These are phyloP conservation scores for Trichoderma erinaceum DNA, from an alignment of 495 filamentous ascomycete genomes.

Conservation along the genomic window DNA sequence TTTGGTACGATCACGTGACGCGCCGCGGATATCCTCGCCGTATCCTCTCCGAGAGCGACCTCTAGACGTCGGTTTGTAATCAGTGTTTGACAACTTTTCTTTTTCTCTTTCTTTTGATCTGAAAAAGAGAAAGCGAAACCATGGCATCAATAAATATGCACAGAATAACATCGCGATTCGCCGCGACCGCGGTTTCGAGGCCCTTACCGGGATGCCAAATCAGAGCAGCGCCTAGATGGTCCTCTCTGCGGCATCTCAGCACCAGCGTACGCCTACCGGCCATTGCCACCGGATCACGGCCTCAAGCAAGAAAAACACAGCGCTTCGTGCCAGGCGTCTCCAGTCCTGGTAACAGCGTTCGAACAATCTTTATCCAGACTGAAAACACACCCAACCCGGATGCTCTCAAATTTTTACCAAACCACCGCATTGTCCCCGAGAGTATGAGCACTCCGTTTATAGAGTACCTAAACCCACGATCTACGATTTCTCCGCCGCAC, in stretches of 20 bases:
- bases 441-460: constrained; percentile 67
- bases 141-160: not conserved
- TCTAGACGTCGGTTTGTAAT: constrained; percentile 13
- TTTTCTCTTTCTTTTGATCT: not conserved
- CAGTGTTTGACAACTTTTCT: not conserved
- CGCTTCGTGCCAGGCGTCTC: constrained; percentile 14
- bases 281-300: constrained; percentile 19
- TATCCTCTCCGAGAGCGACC: not conserved
- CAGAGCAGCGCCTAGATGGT: not conserved
- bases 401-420: constrained; percentile 91
- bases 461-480: constrained; percentile 84
- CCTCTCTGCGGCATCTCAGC: constrained; percentile 5
- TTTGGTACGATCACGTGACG: constrained; percentile 12
- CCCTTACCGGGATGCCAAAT: not conserved
- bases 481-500: constrained; percentile 80
- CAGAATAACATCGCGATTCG: not conserved
- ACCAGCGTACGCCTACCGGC: constrained; percentile 9
- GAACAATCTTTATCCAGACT: constrained; percentile 96
- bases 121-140: not conserved
- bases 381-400: constrained; percentile 87
- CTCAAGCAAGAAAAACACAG: constrained; percentile 18
- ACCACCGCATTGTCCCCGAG: constrained; percentile 71
- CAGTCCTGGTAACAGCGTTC: constrained; percentile 34
- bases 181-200: not conserved
- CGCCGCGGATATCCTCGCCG: constrained; percentile 5